Evolutionary conservation across 495 filamentous ascomycete species (phyloP).

Genomic region (Pseudomonodictys pantanalensis): DNA sequence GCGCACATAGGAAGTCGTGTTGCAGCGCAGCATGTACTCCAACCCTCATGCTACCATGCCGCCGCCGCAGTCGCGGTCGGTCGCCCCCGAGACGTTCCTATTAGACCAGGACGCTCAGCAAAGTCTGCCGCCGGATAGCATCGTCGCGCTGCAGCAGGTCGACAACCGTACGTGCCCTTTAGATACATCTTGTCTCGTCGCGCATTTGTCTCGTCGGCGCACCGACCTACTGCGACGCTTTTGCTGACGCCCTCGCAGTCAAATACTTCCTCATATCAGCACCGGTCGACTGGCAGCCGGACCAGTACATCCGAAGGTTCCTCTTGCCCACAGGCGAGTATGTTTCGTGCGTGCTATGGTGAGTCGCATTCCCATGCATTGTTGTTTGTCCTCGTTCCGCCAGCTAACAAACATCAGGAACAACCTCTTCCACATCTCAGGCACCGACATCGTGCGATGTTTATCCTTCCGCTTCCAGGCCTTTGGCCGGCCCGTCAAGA

Average conservation of each 20-base stretch:
- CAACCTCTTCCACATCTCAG: conserved; percentile 98
- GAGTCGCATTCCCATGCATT: conserved; percentile 40
- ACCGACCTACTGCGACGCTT: conserved; percentile 23
- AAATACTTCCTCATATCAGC: conserved; percentile 99
- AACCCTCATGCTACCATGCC: conserved; percentile 53
- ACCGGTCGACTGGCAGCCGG: conserved; percentile 93
- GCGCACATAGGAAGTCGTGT: conserved; percentile 25
- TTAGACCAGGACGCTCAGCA: conserved; percentile 94
- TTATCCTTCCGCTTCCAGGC: conserved; percentile 98
- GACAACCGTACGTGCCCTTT: conserved; percentile 77
- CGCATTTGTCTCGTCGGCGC: conserved; percentile 18
- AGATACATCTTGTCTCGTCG: conserved; percentile 13
- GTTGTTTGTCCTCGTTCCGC: neutral
- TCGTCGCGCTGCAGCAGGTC: conserved; percentile 96
- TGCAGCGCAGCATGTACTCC: conserved; percentile 43
- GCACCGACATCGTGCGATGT: conserved; percentile 97
- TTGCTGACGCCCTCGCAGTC: conserved; percentile 54
- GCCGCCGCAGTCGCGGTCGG: conserved; percentile 60
- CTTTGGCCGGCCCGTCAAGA: conserved; percentile 96
- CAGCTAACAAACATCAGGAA: conserved; percentile 60
- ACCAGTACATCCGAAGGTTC: conserved; percentile 95
- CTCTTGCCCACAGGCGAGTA: conserved; percentile 96
- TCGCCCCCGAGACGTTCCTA: conserved; percentile 90
- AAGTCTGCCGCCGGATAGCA: conserved; percentile 90
- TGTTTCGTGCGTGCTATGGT: conserved; percentile 97